Conservation (phyloP, 169 alveolate species). For the Perkinsus marinus region DNA sequence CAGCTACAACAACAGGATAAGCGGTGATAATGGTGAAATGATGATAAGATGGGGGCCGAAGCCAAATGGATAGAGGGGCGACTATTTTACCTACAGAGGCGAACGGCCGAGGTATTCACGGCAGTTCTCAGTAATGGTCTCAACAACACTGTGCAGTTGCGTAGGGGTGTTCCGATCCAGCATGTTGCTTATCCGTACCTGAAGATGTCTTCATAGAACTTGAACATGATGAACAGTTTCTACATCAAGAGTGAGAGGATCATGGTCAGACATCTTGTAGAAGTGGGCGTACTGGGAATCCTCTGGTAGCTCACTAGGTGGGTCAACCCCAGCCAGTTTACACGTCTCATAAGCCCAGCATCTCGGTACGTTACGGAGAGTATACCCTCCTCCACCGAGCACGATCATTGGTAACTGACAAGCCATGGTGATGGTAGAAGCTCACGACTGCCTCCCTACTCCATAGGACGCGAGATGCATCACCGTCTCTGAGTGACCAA, state of each 20-base stretch:
- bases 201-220: background rate
- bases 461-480: slow-evolving; percentile 18
- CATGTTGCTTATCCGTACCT: background rate
- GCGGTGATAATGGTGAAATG: too few species aligned
- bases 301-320: background rate
- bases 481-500: slow-evolving; percentile 59
- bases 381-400: slow-evolving; percentile 89
- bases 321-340: slow-evolving; percentile 23
- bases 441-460: slow-evolving; percentile 8
- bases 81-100: too few species aligned
- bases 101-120: background rate
- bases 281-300: background rate
- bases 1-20: too few species aligned
- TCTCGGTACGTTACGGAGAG: slow-evolving; percentile 94
- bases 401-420: slow-evolving; percentile 73
- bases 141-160: background rate
- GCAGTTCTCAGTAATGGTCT: background rate
- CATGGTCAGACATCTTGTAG: background rate
- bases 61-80: background rate
- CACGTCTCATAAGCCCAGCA: slow-evolving; percentile 98
- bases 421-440: background rate
- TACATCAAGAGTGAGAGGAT: background rate
- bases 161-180: background rate
- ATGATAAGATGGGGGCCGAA: too few species aligned
- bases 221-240: background rate